phyloP scores from a whole-genome alignment of 108 stramenopile genomes.

The Nitzschia sp. region DNA sequence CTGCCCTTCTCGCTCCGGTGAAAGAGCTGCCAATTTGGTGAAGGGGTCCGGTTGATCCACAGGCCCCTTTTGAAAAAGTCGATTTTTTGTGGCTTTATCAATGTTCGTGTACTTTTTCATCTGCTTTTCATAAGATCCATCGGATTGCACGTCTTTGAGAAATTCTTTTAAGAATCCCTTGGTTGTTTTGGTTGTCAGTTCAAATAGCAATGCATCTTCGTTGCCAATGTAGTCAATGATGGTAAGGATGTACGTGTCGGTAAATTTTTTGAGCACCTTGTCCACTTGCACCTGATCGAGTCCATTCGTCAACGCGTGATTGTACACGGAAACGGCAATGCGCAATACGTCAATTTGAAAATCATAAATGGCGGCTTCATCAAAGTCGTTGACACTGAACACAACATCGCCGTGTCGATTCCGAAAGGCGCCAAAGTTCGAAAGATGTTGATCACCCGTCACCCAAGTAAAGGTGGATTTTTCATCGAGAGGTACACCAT shows the following conservation, averaged over 20 bases:
- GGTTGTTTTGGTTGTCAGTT: slow-evolving; percentile 37
- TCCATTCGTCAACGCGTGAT: slow-evolving; percentile 56
- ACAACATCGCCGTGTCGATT: slow-evolving; percentile 61
- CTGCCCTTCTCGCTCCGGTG: slow-evolving; percentile 33
- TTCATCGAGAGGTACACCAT: slow-evolving; percentile 34
- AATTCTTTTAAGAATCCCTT: slow-evolving; percentile 44
- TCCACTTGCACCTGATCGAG: slow-evolving; percentile 25
- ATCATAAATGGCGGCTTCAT: slow-evolving; percentile 65
- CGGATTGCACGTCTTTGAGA: slow-evolving; percentile 33
- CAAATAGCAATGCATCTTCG: slow-evolving; percentile 30
- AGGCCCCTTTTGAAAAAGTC: slow-evolving; percentile 29
- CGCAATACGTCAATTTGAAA: slow-evolving; percentile 67
- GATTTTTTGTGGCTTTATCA: background rate
- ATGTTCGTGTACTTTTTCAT: slow-evolving; percentile 56
- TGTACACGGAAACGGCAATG: slow-evolving; percentile 54
- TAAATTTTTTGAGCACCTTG: slow-evolving; percentile 43
- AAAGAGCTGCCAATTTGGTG: slow-evolving; percentile 40
- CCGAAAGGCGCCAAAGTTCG: slow-evolving; percentile 63
- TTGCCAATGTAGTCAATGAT: slow-evolving; percentile 53
- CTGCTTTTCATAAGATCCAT: slow-evolving; percentile 28
- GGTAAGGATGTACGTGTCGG: slow-evolving; percentile 49
- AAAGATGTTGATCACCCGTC: slow-evolving; percentile 71
- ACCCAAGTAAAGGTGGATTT: slow-evolving; percentile 65
- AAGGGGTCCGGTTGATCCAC: slow-evolving; percentile 24
- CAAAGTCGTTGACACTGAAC: slow-evolving; percentile 71